Conservation (phyloP, 306 rosid genomes). For the Cicer judaicum region DNA sequence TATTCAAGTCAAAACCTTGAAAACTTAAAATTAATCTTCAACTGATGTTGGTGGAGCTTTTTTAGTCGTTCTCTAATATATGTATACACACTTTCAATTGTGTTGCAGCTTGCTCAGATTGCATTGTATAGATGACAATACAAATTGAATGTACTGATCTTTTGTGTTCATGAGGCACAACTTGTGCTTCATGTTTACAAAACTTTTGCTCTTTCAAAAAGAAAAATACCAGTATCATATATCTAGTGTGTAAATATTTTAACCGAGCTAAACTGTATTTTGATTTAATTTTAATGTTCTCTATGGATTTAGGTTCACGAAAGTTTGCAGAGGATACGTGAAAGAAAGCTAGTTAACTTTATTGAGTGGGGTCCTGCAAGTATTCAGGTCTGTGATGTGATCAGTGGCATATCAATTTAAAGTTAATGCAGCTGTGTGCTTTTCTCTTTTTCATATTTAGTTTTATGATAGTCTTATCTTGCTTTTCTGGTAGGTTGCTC, state of each 20-base stretch:
- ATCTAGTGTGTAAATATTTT: conserved; percentile 23
- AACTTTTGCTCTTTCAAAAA: too few relatives aligned
- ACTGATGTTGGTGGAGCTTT: conserved; percentile 14
- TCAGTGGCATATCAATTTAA: conserved; percentile 31
- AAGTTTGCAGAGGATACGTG: conserved; percentile 99
- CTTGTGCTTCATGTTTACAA: too few relatives aligned
- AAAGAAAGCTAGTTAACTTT: conserved; percentile 96
- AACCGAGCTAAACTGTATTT: conserved; percentile 14
- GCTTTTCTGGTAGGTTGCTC: conserved; percentile 72
- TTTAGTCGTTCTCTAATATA: conserved; percentile 9
- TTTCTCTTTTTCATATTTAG: conserved; percentile 27
- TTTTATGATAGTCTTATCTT: conserved; percentile 31
- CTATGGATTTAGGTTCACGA: conserved; percentile 81
- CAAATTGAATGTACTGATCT: too few relatives aligned
- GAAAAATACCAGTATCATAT: conserved; percentile 10
- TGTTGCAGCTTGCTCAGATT: conserved; percentile 30
- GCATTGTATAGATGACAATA: background rate
- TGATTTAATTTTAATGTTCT: conserved; percentile 46
- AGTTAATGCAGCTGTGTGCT: conserved; percentile 28
- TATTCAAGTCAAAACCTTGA: background rate
- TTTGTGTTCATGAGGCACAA: too few relatives aligned
- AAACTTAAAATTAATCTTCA: background rate
- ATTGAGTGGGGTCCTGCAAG: conserved; percentile 99
- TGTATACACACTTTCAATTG: background rate
- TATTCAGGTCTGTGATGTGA: conserved; percentile 72